These are phyloP conservation scores for Anthoceros angustus DNA, from an alignment of 225 moss, liverwort and hornwort genomes.

Conservation along the genomic window DNA sequence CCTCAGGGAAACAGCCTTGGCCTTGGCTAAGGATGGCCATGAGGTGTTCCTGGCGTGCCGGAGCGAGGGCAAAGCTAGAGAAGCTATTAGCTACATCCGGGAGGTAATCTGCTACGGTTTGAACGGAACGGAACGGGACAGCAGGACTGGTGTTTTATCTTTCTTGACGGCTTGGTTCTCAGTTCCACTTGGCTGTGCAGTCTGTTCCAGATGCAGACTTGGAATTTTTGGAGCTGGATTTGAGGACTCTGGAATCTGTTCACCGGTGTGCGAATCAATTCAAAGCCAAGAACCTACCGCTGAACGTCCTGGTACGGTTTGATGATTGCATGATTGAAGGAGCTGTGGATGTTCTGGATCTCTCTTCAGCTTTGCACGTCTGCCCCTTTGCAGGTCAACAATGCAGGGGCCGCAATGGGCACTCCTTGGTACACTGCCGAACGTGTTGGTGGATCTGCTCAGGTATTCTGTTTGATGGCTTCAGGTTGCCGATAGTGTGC, in stretches of 20 bases:
- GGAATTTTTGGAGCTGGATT: conserved; percentile 50
- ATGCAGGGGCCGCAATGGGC: conserved; percentile 34
- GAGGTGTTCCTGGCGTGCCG: conserved; percentile 85
- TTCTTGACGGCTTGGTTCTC: no score
- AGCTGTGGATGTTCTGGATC: not conserved
- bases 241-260: conserved; percentile 52
- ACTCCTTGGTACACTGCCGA: conserved; percentile 45
- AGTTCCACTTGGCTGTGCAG: conserved; percentile 16
- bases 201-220: conserved; percentile 54
- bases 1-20: conserved; percentile 61
- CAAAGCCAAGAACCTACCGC: conserved; percentile 59
- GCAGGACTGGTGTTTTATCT: no score
- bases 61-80: conserved; percentile 45
- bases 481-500: not conserved
- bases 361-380: not conserved
- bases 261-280: conserved; percentile 57
- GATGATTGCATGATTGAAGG: not conserved
- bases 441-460: conserved; percentile 47
- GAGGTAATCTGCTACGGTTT: conserved; percentile 19
- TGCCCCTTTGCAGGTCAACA: conserved; percentile 42
- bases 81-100: conserved; percentile 58
- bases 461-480: conserved; percentile 19
- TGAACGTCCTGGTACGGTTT: conserved; percentile 50
- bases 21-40: conserved; percentile 50
- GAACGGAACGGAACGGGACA: no score